Base-by-base conservation (phyloP, 371 early-diverging fungal genomes). In the Rhizopus arrhizus region DNA sequence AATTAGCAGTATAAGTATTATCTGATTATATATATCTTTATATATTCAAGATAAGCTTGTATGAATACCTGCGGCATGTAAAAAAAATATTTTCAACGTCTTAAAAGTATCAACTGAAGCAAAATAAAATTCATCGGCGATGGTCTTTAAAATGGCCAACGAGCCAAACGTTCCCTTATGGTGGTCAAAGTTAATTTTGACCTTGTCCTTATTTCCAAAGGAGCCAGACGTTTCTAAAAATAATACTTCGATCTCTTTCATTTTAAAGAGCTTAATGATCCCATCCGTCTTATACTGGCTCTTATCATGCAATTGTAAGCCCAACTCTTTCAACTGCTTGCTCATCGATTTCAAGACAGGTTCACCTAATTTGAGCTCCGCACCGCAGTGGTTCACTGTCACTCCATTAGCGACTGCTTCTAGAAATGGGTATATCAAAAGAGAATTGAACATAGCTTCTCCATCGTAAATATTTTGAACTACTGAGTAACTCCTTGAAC, bases 141-240 rank as follows among this genome's bases (percentile, higher is more conserved):
- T 6, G 29, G 13, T 47, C 5, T 65, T 53, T 47, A 58, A 57
- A 52, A 65, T 57, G 0, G 53, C 22, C 42, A 65, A 9, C 31
- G 56, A 53, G 29, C 58, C 61, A 61, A 57, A 53, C 31, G 48
- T 57, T 12, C 49, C 61, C 2, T 43, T 56, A 45, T 45, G 33
- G 42, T 53, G 53, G 38, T 53, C 40, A 38, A 53, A 32, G 9
- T 15, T 22, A 15, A 45, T 56, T 28, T 56, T 56, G 32, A 29
- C n/a, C 16, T 45, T 56, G 33, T 56, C 33, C 29, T 32, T 46
- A 2, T 43, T 12, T 9, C 34, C 35, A 15, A 56, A 53, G 3
- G 22, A 53, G 16, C 38, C 53, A 36, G 40, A 40, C 4, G 53
- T 57, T 47, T 57, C 38, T 16, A 57, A 5, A 11, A 48, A 22